Conservation (phyloP, 148 eudicot species). For the Pharnaceum exiguum region DNA sequence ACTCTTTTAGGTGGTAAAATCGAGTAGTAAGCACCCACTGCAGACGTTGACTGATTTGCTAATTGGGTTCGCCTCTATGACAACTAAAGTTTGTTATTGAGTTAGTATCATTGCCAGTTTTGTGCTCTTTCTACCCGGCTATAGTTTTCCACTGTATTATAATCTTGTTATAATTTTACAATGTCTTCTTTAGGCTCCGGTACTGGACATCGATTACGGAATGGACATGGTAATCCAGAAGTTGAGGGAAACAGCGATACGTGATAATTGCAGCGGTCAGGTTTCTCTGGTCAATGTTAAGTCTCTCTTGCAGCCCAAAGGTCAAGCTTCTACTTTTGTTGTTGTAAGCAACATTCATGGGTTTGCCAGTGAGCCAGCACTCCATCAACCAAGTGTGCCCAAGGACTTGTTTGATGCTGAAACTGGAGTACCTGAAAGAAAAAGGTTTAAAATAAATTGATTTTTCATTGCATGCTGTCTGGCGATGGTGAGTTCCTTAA, state of each 20-base stretch:
- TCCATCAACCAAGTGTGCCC: not conserved
- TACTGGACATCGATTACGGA: conserved; percentile 22
- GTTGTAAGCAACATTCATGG: conserved; percentile 32
- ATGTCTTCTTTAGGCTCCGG: conserved; percentile 21
- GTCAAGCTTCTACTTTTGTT: conserved; percentile 27
- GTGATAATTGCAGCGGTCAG: conserved; percentile 38
- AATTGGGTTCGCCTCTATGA: no score
- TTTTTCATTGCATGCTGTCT: not conserved
- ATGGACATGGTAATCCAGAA: conserved; percentile 29
- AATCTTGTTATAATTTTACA: not conserved
- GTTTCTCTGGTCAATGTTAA: conserved; percentile 28
- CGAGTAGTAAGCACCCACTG: no score
- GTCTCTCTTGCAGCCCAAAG: conserved; percentile 23
- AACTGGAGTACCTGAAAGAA: not conserved
- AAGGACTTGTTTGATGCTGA: not conserved
- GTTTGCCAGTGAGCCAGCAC: conserved; percentile 7
- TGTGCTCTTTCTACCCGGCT: not conserved
- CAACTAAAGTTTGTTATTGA: no score
- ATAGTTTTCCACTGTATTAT: not conserved
- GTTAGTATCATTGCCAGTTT: not conserved
- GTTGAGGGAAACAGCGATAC: conserved; percentile 31
- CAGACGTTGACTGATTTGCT: no score
- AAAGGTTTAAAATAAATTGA: conserved; percentile 4
- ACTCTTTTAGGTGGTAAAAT: no score
- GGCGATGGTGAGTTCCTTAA: not conserved